Evolutionary conservation across 2,329 filamentous ascomycete species (phyloP).

Genomic region (Trichophyton rubrum): DNA sequence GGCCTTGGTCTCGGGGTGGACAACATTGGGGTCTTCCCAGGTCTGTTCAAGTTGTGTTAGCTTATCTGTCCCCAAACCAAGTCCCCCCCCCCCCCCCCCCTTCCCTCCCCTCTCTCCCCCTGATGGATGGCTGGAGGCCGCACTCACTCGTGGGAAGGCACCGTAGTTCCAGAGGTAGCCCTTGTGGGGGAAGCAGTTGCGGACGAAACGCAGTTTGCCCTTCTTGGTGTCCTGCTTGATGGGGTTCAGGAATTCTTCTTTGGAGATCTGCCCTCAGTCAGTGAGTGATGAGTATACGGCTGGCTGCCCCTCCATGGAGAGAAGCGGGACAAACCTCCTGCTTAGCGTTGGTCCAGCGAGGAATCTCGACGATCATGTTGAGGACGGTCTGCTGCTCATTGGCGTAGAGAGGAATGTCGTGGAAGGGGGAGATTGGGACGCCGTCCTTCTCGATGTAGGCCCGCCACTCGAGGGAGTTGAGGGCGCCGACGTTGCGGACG

Average conservation of each 20-base stretch:
- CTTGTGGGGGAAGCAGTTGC: conserved; percentile 99
- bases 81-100: too few species aligned
- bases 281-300: neutral
- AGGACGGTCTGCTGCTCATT: conserved; percentile 89
- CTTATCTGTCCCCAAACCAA: neutral
- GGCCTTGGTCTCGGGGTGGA: conserved; percentile 98
- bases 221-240: conserved; percentile 99
- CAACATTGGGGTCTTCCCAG: conserved; percentile 93
- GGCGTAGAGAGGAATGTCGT: conserved; percentile 96
- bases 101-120: too few species aligned
- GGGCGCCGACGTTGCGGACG: conserved; percentile 73
- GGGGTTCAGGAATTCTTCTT: conserved; percentile 95
- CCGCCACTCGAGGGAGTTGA: conserved; percentile 92
- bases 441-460: conserved; percentile 98
- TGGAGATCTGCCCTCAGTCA: conserved; percentile 62
- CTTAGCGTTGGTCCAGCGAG: conserved; percentile 99
- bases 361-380: conserved; percentile 99
- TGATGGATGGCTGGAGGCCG: conserved; percentile 7
- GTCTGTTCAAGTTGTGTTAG: conserved; percentile 46
- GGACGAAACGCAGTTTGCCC: conserved; percentile 97
- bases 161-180: conserved; percentile 99
- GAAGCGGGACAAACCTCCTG: conserved; percentile 60
- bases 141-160: conserved; percentile 84
- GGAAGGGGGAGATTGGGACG: conserved; percentile 84
- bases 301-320: neutral